phyloP scores from a whole-genome alignment of 2,329 filamentous ascomycete genomes.

The Cladobotryum protrusum region DNA sequence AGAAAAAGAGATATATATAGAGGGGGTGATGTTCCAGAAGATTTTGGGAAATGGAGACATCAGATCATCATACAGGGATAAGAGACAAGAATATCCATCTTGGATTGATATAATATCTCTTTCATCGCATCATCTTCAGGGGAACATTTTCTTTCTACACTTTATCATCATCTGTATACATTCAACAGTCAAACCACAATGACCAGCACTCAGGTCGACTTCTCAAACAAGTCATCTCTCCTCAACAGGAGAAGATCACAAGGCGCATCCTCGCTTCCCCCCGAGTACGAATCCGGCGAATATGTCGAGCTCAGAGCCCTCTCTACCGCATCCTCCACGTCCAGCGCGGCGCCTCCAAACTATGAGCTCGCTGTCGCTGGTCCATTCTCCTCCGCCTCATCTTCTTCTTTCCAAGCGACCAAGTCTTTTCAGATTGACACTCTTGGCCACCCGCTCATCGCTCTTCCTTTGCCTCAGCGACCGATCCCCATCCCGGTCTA shows the following conservation, averaged over 20 bases:
- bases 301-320: constrained; percentile 20
- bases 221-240: neutral
- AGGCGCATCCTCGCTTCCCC: constrained; percentile 18
- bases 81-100: neutral
- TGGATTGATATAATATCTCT: neutral
- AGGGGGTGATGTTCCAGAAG: neutral
- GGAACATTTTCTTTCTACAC: no score
- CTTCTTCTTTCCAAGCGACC: constrained; percentile 34
- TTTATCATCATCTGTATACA: no score
- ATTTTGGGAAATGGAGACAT: neutral
- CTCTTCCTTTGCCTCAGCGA: constrained; percentile 34
- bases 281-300: constrained; percentile 21
- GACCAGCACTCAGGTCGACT: constrained; percentile 13
- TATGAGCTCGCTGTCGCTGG: constrained; percentile 16
- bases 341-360: constrained; percentile 22
- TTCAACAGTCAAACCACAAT: constrained; percentile 7
- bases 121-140: no score
- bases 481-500: constrained; percentile 38
- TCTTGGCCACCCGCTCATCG: constrained; percentile 35
- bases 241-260: neutral
- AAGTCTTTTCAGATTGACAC: constrained; percentile 44
- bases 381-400: constrained; percentile 11
- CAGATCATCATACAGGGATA: neutral
- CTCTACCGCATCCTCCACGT: constrained; percentile 19
- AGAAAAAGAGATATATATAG: neutral